Evolutionary conservation across 2,329 filamentous ascomycete species (phyloP), one percentile per base, ranked within the genome.

Genomic region (Pezicula carpinea): DNA sequence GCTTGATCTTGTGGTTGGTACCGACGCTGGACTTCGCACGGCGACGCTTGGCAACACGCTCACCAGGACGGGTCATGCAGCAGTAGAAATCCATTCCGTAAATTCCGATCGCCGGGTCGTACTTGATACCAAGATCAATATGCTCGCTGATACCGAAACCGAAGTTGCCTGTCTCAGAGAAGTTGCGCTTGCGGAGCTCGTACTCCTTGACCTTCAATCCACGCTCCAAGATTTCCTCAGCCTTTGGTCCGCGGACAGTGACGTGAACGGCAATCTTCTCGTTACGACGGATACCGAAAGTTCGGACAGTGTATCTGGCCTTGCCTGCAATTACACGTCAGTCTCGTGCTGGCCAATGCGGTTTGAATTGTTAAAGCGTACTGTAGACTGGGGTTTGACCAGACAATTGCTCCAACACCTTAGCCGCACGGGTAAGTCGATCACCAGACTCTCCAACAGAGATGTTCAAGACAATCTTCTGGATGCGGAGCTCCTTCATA

Each of bases 141-240:
- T 99, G 93, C 81, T 99, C 93, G 79, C 82, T 90, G 82, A 99
- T 99, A 81, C 93, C 93, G 83, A 99, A 99, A 65, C 93, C 93
- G 73, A 99, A 99, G 87, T 96, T 96, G 73, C 93, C 93, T 62
- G 92, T 97, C 84, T 96, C 89, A 71, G 86, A 92, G 87, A 99
- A 99, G 89, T 99, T 99, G 77, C 88, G 87, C 85, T 93, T 96
- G 79, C 89, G 87, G 67, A 99, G 82, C 77, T 99, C 93, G 81
- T 99, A 99, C 80, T 99, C 93, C 90, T 99, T 99, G 85, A 99
- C 93, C 87, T 99, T 99, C 73, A 99, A 87, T 73, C 93, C 93
- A 83, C 93, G 92, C 89, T 99, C 93, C 70, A 99, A 87, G 69
- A 99, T 99, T 79, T 99, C 93, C 84, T 99, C 93, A 57, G 93